Percentiles rank a stretch among this genome's conserved stretches.
These are phyloP conservation scores for Astragalus glycyphyllos DNA, from an alignment of 306 rosid species.

Conservation along the genomic window DNA sequence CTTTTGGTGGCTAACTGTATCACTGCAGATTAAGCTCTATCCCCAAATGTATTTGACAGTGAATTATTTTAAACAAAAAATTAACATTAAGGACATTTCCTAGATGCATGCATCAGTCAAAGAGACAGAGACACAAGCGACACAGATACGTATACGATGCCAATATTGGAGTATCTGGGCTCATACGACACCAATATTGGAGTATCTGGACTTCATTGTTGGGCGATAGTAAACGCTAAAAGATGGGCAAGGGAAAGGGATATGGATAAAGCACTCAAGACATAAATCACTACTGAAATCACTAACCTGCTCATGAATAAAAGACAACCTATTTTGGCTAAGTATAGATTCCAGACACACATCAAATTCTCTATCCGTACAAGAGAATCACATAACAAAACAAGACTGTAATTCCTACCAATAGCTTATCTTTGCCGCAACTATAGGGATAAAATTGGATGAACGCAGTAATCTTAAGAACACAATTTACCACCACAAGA, in stretches of 20 bases:
- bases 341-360: neutral
- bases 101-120: neutral
- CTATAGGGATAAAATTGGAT: neutral
- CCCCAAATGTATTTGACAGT: slow-evolving; percentile 13
- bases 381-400: slow-evolving; percentile 9
- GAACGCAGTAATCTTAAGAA: neutral
- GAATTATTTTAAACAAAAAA: neutral
- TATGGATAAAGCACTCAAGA: slow-evolving; percentile 1
- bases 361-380: neutral
- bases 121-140: neutral
- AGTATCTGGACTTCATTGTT: neutral
- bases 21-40: neutral
- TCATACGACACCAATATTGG: neutral
- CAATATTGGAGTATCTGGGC: neutral
- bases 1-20: too few relatives aligned
- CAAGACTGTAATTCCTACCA: neutral
- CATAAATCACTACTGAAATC: slow-evolving; percentile 13
- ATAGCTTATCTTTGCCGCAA: neutral
- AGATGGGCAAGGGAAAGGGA: neutral
- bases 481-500: neutral
- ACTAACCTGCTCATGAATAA: slow-evolving; percentile 9
- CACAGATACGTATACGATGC: neutral
- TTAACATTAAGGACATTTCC: neutral
- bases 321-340: neutral
- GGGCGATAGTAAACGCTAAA: neutral